phyloP scores from a whole-genome alignment of 1,284 basidiomycete genomes.

The Phellopilus nigrolimitatus region DNA sequence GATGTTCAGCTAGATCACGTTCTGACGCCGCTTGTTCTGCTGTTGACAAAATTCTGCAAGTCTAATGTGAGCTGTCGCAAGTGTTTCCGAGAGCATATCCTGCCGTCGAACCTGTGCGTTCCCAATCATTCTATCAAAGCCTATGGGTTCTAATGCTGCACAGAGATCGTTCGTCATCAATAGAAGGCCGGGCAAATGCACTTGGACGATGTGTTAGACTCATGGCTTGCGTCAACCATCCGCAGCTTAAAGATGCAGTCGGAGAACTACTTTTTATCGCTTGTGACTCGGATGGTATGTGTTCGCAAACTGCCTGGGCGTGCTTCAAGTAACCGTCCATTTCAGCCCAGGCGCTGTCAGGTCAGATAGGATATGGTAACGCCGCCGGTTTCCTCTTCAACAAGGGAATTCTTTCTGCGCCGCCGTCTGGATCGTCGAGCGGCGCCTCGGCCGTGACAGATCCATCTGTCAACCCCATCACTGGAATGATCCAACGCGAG shows the following conservation, averaged over 20 bases:
- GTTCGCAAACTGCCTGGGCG: not conserved
- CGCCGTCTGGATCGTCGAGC: constrained; percentile 30
- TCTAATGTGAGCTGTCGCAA: constrained; percentile 54
- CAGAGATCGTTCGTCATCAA: constrained; percentile 66
- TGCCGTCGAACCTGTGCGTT: constrained; percentile 63
- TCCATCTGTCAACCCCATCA: constrained; percentile 75
- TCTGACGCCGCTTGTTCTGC: constrained; percentile 67
- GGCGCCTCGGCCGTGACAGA: constrained; percentile 35
- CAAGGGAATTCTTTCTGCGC: constrained; percentile 73
- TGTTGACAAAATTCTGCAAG: constrained; percentile 65
- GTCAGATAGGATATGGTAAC: constrained; percentile 86
- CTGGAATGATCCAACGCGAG: constrained; percentile 52
- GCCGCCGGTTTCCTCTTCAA: constrained; percentile 89
- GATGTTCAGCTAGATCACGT: constrained; percentile 68
- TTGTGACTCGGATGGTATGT: constrained; percentile 73
- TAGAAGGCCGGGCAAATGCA: constrained; percentile 68
- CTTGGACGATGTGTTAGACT: constrained; percentile 80
- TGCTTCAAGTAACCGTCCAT: not conserved
- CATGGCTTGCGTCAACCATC: constrained; percentile 67
- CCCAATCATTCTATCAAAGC: not conserved
- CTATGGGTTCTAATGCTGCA: not conserved
- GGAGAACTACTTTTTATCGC: constrained; percentile 86
- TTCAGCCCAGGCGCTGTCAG: constrained; percentile 60
- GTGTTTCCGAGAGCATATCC: constrained; percentile 57
- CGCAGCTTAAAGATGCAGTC: constrained; percentile 62